Conservation (phyloP, 495 filamentous ascomycete species). For the Evansstolkia leycettana region DNA sequence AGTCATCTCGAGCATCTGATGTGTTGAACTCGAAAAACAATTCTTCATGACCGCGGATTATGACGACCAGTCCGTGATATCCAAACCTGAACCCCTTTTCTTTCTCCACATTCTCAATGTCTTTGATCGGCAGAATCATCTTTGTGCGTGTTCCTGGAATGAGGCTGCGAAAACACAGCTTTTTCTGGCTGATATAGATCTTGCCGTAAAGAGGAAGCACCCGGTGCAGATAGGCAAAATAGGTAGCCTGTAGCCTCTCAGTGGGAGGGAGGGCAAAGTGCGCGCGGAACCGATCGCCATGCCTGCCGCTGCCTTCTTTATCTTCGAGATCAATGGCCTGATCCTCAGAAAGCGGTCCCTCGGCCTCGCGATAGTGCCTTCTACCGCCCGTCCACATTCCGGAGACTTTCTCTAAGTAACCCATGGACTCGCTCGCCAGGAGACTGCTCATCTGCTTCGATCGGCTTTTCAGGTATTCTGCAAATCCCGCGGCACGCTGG, state of each 20-base stretch:
- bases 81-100: constrained; percentile 92
- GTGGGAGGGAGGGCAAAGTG: constrained; percentile 80
- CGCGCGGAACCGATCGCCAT: constrained; percentile 66
- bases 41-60: constrained; percentile 90
- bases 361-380: constrained; percentile 72
- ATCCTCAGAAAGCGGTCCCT: constrained; percentile 52
- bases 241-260: constrained; percentile 82
- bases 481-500: constrained; percentile 74
- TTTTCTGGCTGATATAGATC: constrained; percentile 84
- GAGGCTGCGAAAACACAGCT: constrained; percentile 88
- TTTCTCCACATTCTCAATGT: constrained; percentile 89
- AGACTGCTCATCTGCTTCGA: constrained; percentile 74
- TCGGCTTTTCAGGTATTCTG: constrained; percentile 66
- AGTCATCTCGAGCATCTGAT: constrained; percentile 73
- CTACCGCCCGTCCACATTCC: constrained; percentile 93
- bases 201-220: constrained; percentile 93
- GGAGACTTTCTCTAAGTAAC: constrained; percentile 92
- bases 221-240: constrained; percentile 77
- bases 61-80: constrained; percentile 81
- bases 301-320: constrained; percentile 46
- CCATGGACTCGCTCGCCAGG: constrained; percentile 88
- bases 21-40: constrained; percentile 89
- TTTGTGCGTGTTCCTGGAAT: constrained; percentile 86
- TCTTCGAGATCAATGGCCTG: constrained; percentile 52
- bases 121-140: constrained; percentile 79